A percentile compares a stretch with the other conserved stretches of the same genome.
Evolutionary conservation across 768 basidiomycete genomes (phyloP).

Genomic region (Panaeolus cyanescens): DNA sequence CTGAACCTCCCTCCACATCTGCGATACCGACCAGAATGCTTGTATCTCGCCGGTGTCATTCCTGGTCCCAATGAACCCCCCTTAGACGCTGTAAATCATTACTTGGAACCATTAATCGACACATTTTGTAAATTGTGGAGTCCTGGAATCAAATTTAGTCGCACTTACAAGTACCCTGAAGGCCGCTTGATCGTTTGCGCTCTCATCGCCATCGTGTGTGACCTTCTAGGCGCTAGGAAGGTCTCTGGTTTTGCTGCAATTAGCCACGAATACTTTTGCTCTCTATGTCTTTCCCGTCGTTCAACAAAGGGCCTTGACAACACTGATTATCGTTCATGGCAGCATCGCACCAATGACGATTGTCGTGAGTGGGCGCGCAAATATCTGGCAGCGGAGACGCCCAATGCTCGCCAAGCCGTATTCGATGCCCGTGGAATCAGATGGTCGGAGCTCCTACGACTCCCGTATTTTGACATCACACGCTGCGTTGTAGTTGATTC

Average conservation of each 20-base stretch:
- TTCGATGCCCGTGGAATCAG: conserved; percentile 23
- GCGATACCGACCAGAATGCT: conserved; percentile 36
- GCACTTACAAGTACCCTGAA: conserved; percentile 11
- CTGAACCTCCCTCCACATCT: conserved; percentile 35
- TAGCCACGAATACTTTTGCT: conserved; percentile 11
- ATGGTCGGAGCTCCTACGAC: conserved; percentile 29
- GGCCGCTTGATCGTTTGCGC: conserved; percentile 24
- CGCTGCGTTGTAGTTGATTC: conserved; percentile 26
- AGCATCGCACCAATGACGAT: conserved; percentile 10
- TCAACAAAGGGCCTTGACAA: conserved; percentile 12
- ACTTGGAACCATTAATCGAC: conserved; percentile 27
- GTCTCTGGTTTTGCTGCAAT: conserved; percentile 15
- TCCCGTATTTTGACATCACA: conserved; percentile 41
- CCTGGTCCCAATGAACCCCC: too few relatives aligned
- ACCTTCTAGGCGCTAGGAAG: conserved; percentile 35
- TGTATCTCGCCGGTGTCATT: conserved; percentile 38
- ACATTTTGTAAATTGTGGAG: conserved; percentile 26
- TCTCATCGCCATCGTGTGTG: conserved; percentile 30
- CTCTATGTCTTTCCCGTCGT: not conserved
- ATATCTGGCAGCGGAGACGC: conserved; percentile 18
- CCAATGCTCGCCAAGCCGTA: conserved; percentile 5
- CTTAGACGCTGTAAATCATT: conserved; percentile 21
- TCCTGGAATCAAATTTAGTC: conserved; percentile 21
- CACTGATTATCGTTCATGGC: conserved; percentile 17
- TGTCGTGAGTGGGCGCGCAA: conserved; percentile 13